A percentile compares a stretch with the other conserved stretches of the same genome.
Conservation (phyloP, 2,329 filamentous ascomycete genomes). For the Fusarium chuoi region DNA sequence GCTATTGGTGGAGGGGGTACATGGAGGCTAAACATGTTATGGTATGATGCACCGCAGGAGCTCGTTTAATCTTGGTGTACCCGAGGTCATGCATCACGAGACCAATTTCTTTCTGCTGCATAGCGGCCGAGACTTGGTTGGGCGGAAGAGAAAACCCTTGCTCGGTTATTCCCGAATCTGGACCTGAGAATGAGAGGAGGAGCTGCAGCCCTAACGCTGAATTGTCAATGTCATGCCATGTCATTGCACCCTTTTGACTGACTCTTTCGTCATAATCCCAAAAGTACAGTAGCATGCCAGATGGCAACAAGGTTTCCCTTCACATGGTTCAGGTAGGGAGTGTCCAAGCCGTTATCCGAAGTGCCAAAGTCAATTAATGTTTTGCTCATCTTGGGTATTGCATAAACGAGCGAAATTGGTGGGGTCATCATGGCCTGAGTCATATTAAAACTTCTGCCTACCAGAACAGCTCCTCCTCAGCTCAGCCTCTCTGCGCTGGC, state of each 20-base stretch:
- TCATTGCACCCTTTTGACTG: not conserved
- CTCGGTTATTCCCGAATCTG: constrained; percentile 14
- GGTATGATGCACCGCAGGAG: not conserved
- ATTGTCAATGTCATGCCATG: not conserved
- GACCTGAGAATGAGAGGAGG: not conserved
- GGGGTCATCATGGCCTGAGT: not conserved
- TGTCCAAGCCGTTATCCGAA: not conserved
- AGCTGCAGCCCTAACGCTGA: not conserved
- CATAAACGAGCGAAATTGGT: not conserved
- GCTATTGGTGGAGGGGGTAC: not conserved
- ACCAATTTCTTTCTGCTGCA: not conserved
- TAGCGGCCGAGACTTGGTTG: not conserved
- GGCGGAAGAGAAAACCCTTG: not conserved
- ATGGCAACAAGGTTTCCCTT: not conserved
- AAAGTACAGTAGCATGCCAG: not conserved
- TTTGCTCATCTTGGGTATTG: not conserved
- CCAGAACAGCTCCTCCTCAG: not conserved
- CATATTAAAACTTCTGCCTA: not conserved
- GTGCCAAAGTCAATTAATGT: not conserved
- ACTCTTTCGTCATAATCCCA: not conserved
- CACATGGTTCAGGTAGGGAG: not conserved
- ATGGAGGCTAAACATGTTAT: not conserved
- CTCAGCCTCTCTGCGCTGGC: not conserved
- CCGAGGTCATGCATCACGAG: not conserved
- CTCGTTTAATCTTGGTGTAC: not conserved